Conservation (phyloP, 73 alveolate species). For the Paraurostyla sp. region DNA sequence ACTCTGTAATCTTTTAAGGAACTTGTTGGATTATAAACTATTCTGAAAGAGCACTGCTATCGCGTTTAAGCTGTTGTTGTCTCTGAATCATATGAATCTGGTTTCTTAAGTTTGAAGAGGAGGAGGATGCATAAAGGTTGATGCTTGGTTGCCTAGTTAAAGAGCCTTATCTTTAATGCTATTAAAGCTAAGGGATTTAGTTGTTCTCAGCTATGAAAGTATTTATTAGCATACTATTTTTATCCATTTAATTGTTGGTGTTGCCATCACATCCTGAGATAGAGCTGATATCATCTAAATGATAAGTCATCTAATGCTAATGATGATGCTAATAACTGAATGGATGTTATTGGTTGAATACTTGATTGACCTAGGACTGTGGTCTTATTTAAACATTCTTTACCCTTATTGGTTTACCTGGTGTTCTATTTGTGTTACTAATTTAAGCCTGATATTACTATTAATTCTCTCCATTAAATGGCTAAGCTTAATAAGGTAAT, state of each 20-base stretch:
- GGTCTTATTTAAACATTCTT: neutral
- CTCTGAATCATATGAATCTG: neutral
- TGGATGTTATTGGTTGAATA: neutral
- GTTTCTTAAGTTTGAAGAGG: conserved; percentile 11
- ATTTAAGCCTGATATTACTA: neutral
- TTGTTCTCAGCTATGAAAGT: conserved; percentile 11
- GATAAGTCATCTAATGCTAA: neutral
- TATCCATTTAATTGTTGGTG: conserved; percentile 3
- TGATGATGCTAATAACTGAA: neutral
- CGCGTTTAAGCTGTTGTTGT: neutral
- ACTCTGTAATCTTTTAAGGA: no score
- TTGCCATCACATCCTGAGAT: conserved; percentile 12
- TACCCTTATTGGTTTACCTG: no score
- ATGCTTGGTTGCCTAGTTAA: conserved; percentile 27
- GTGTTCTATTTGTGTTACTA: no score
- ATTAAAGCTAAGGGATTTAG: neutral
- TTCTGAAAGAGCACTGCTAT: conserved; percentile 20
- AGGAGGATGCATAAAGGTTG: neutral
- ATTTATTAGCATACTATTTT: conserved; percentile 1
- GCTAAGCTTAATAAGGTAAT: neutral
- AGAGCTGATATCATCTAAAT: conserved; percentile 18
- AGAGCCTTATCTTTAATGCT: neutral
- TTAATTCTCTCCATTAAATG: neutral
- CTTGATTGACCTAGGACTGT: neutral
- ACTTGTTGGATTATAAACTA: no score